Evolutionary conservation across 208 protist genomes (phyloP).

Genomic region (Crithidia mellificae): DNA sequence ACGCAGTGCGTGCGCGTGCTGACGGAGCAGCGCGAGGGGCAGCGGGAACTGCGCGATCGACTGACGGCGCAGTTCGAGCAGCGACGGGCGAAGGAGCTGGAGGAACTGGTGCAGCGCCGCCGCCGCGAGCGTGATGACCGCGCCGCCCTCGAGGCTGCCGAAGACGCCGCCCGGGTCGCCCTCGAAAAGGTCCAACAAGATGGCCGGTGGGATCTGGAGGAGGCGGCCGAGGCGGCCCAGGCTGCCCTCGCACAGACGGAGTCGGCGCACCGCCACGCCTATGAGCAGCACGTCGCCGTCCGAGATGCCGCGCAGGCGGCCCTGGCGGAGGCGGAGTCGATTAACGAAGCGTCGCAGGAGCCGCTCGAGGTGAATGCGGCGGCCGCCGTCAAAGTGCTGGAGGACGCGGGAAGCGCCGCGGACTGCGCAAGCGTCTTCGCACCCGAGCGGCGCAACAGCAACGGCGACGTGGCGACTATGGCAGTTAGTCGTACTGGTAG

Average conservation of each 20-base stretch:
- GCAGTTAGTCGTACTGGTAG: too few species aligned
- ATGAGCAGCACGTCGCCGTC: constrained; percentile 52
- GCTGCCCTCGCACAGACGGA: constrained; percentile 24
- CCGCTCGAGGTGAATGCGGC: constrained; percentile 7
- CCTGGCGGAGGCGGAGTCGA: background rate
- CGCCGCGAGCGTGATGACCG: constrained; percentile 40
- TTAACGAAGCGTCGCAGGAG: background rate
- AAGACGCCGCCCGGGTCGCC: constrained; percentile 31
- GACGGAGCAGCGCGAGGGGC: constrained; percentile 72
- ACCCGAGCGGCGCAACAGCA: background rate
- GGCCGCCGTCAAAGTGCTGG: constrained; percentile 22
- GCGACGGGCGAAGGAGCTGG: constrained; percentile 58
- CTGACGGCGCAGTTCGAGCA: constrained; percentile 70
- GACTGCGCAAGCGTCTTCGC: constrained; percentile 7
- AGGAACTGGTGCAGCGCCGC: constrained; percentile 48
- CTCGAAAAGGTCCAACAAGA: constrained; percentile 49
- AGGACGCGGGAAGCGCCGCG: constrained; percentile 17
- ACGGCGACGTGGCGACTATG: background rate
- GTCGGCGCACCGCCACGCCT: constrained; percentile 37
- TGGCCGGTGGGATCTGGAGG: constrained; percentile 38
- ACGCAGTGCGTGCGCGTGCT: constrained; percentile 75
- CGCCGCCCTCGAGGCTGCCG: constrained; percentile 32
- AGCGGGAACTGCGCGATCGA: constrained; percentile 69
- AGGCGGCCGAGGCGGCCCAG: constrained; percentile 30
- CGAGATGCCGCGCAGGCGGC: constrained; percentile 27